phyloP scores from a whole-genome alignment of 495 filamentous ascomycete genomes.

The Penicillium pulvis region DNA sequence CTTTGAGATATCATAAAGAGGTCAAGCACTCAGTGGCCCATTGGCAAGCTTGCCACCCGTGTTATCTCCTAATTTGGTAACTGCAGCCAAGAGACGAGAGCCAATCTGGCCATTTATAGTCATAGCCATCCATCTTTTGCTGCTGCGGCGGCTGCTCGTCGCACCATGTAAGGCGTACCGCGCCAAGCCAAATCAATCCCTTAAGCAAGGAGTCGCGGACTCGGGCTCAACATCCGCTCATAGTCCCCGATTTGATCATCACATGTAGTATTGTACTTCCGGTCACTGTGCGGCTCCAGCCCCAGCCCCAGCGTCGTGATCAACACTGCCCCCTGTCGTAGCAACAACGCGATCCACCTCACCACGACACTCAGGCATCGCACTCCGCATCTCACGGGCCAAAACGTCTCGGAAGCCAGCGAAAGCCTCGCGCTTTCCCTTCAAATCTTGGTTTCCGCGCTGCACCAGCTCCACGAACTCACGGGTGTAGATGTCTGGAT shows the following conservation, averaged over 20 bases:
- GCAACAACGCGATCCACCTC: slow-evolving; percentile 68
- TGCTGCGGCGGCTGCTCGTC: not conserved
- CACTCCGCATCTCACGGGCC: slow-evolving; percentile 74
- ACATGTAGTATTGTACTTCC: not conserved
- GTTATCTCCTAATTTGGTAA: not conserved
- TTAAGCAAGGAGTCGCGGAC: not conserved
- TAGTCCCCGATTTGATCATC: not conserved
- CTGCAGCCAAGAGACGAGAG: not conserved
- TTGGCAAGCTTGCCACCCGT: not conserved
- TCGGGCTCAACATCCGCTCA: not conserved
- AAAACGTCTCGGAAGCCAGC: slow-evolving; percentile 76
- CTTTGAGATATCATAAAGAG: not conserved
- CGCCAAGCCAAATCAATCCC: not conserved
- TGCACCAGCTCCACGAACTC: slow-evolving; percentile 94
- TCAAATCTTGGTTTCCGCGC: slow-evolving; percentile 78
- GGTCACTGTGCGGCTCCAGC: slow-evolving; percentile 2
- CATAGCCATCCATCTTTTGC: not conserved
- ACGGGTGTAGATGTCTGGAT: slow-evolving; percentile 97
- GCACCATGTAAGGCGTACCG: not conserved
- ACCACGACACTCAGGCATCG: slow-evolving; percentile 72
- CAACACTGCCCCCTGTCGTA: slow-evolving; percentile 35
- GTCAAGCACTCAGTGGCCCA: not conserved
- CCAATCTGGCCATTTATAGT: not conserved
- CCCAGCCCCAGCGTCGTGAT: slow-evolving; percentile 5
- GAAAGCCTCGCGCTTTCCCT: slow-evolving; percentile 84